Percentiles rank a stretch among this genome's conserved stretches.
These are phyloP conservation scores for Pseudozyma thailandica DNA, from an alignment of 1,284 basidiomycete species.

Conservation along the genomic window DNA sequence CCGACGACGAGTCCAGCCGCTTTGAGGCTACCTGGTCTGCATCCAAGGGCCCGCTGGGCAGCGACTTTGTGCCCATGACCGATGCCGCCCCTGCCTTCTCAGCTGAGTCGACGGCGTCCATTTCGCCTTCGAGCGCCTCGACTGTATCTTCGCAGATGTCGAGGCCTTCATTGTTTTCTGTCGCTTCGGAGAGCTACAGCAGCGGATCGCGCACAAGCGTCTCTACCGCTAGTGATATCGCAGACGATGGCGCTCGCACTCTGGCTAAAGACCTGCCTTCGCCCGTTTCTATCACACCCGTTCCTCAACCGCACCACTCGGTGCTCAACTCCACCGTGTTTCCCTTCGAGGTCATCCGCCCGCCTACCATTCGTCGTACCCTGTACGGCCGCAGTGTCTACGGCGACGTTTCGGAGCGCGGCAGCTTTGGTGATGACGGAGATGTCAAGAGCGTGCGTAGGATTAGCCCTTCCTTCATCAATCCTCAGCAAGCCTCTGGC, in stretches of 20 bases:
- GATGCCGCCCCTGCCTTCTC: slow-evolving; percentile 6
- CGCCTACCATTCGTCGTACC: slow-evolving; percentile 36
- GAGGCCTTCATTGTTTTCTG: slow-evolving; percentile 52
- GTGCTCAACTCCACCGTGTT: slow-evolving; percentile 59
- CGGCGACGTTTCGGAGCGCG: slow-evolving; percentile 20
- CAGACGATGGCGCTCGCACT: slow-evolving; percentile 20
- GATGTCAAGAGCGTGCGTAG: slow-evolving; percentile 22
- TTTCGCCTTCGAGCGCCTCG: slow-evolving; percentile 48
- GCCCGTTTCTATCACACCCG: slow-evolving; percentile 5
- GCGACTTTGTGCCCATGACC: slow-evolving; percentile 3
- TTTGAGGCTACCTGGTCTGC: slow-evolving; percentile 34
- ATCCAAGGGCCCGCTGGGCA: slow-evolving; percentile 4
- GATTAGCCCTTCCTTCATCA: slow-evolving; percentile 37
- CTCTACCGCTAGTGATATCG: slow-evolving; percentile 36
- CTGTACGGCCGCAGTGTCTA: slow-evolving; percentile 34
- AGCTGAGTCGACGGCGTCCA: slow-evolving; percentile 16
- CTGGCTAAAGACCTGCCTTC: slow-evolving; percentile 8
- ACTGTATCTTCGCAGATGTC: slow-evolving; percentile 45
- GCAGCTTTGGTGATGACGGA: slow-evolving; percentile 19
- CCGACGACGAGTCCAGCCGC: slow-evolving; percentile 31
- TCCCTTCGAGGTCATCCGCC: slow-evolving; percentile 50
- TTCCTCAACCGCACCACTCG: slow-evolving; percentile 53
- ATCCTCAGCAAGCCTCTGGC: slow-evolving; percentile 50
- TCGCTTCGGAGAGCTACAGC: slow-evolving; percentile 32
- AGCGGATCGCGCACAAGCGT: slow-evolving; percentile 41